Evolutionary conservation across 176 grass and related monocot genomes (phyloP), one percentile per base, ranked within the genome.

Genomic region (Oryza longistaminata): DNA sequence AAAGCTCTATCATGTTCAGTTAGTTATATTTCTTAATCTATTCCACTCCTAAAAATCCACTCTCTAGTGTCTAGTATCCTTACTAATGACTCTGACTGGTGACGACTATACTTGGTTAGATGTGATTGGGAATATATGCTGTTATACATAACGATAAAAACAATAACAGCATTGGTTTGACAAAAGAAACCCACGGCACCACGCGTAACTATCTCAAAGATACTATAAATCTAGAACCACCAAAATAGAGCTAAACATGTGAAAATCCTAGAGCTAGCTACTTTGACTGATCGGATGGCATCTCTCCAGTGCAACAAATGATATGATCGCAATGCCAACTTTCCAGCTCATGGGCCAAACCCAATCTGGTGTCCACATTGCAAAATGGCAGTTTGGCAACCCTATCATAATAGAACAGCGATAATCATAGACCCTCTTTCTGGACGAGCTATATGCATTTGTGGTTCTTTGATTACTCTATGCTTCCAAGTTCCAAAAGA

Each of bases 331-430:
- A 39, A 34, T 52, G 48, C 7, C 6, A 67, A 25, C 69, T 75
- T 87, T 87, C 74, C 80, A 83, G 80, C 80, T 79, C 80, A 79
- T 24, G 85, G 69, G 9, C 50, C 33, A 61, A 83, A 68, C 74
- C 68, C 80, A 70, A 80, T 37, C 70, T 66, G 44, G 29, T n/a
- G 53, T 42, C 70, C 80, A 84, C 49, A 79, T 79, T 62, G 61
- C 74, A 79, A 68, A 37, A 79, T 39, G n/a, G 39, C 37, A 64
- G 15, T 61, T 67, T 68, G 37, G 74, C 46, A 82, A 21, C 68
- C 8, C 66, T 64, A 17, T 77, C 80, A 31, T n/a, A 17, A 17
- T 24, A 58, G 52, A 58, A 64, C 22, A 55, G 34, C 44, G 17
- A 1, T 44, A 62, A 68, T 74, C 74, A 49, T 80, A 72, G 45